Conservation (phyloP, 345 rosid genomes). For the Melastoma malabathricum region DNA sequence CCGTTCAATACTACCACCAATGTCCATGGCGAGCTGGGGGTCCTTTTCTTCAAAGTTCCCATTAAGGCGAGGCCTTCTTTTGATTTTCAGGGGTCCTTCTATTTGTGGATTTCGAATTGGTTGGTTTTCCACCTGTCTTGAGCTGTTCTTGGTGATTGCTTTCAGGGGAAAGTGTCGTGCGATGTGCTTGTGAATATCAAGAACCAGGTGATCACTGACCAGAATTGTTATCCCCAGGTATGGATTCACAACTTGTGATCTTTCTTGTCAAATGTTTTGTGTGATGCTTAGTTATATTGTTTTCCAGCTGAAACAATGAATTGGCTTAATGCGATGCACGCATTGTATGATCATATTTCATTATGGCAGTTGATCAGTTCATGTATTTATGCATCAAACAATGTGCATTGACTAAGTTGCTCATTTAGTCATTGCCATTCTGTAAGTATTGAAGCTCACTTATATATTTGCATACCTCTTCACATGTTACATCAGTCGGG, state of each 20-base stretch:
- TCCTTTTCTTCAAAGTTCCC: conserved; percentile 49
- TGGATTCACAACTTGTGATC: conserved; percentile 8
- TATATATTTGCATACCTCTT: too few relatives aligned
- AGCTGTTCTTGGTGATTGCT: neutral
- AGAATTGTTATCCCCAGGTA: conserved; percentile 60
- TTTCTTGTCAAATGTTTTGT: too few relatives aligned
- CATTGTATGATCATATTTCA: too few relatives aligned
- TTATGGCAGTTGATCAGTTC: too few relatives aligned
- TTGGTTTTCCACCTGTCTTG: neutral
- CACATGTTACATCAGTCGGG: too few relatives aligned
- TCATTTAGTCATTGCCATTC: too few relatives aligned
- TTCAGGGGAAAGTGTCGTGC: conserved; percentile 58
- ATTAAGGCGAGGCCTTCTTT: conserved; percentile 31
- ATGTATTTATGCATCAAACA: too few relatives aligned
- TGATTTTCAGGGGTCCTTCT: neutral
- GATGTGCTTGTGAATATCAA: conserved; percentile 54
- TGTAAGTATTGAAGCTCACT: too few relatives aligned
- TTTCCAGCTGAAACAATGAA: too few relatives aligned
- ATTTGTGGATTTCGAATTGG: neutral
- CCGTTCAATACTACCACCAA: conserved; percentile 49
- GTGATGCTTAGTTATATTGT: too few relatives aligned
- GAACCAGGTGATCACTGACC: conserved; percentile 46
- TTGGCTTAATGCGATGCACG: too few relatives aligned
- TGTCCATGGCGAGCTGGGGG: conserved; percentile 47
- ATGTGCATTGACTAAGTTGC: too few relatives aligned